Percentiles rank a stretch among this genome's conserved stretches.
phyloP scores from a whole-genome alignment of 2,329 filamentous ascomycete genomes.

The Botrytis elliptica region DNA sequence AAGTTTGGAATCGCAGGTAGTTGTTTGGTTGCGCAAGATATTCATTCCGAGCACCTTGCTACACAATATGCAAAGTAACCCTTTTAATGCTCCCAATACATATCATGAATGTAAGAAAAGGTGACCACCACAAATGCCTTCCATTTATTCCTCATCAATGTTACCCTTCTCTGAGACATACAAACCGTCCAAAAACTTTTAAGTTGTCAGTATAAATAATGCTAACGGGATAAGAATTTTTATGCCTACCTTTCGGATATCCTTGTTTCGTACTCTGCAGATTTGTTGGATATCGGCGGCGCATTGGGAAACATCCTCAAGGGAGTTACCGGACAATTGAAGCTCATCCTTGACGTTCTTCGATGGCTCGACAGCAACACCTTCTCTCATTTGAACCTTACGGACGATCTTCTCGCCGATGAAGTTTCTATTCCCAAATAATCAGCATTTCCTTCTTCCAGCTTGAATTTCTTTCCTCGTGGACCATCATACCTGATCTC shows the following conservation, averaged over 20 bases:
- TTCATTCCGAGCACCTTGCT: slow-evolving; percentile 39
- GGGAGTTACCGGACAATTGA: slow-evolving; percentile 85
- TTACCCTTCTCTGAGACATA: slow-evolving; percentile 99
- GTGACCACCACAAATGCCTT: slow-evolving; percentile 27
- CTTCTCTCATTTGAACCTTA: slow-evolving; percentile 81
- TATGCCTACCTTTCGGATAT: slow-evolving; percentile 91
- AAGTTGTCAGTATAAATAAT: not conserved
- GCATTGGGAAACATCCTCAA: slow-evolving; percentile 96
- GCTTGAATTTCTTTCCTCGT: slow-evolving; percentile 7
- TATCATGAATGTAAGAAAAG: slow-evolving; percentile 31
- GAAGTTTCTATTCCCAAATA: slow-evolving; percentile 69
- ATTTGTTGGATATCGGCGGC: slow-evolving; percentile 99
- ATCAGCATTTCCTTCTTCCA: slow-evolving; percentile 38
- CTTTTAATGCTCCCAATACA: slow-evolving; percentile 29
- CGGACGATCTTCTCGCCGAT: slow-evolving; percentile 99
- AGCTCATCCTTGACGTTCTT: slow-evolving; percentile 98
- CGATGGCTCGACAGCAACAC: slow-evolving; percentile 88
- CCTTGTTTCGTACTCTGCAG: slow-evolving; percentile 99
- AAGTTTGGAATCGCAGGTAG: slow-evolving; percentile 13
- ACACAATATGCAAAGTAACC: slow-evolving; percentile 39
- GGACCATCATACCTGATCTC: slow-evolving; percentile 81
- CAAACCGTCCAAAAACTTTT: slow-evolving; percentile 97
- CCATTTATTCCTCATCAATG: slow-evolving; percentile 64
- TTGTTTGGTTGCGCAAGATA: slow-evolving; percentile 32
- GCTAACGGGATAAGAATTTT: not conserved